Percentiles rank a stretch among this genome's conserved stretches.
Evolutionary conservation across 148 eudicot genomes (phyloP).

Genomic region (Chenopodium suecicum): DNA sequence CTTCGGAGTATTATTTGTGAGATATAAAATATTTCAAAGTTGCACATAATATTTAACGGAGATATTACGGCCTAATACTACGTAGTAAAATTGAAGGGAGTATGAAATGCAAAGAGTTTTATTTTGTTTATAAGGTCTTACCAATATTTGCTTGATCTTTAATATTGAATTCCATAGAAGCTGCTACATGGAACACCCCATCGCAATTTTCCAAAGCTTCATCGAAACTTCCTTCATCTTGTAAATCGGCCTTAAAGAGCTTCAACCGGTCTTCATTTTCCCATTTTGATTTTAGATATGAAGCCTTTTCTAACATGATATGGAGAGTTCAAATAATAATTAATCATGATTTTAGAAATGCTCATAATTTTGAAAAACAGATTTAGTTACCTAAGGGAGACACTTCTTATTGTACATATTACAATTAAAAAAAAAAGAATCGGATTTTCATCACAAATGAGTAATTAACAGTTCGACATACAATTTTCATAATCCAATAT

Average conservation of each 20-base stretch:
- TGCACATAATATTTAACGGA: too few relatives aligned
- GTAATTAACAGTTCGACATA: too few relatives aligned
- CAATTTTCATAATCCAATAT: too few relatives aligned
- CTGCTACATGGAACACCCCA: conserved; percentile 86
- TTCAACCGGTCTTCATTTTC: conserved; percentile 42
- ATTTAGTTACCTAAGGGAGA: too few relatives aligned
- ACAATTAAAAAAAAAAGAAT: too few relatives aligned
- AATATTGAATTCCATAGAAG: conserved; percentile 63
- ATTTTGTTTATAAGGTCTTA: conserved; percentile 19
- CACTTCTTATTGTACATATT: too few relatives aligned
- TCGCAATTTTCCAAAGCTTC: conserved; percentile 65
- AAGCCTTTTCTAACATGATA: conserved; percentile 43
- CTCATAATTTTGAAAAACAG: too few relatives aligned
- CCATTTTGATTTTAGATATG: conserved; percentile 48
- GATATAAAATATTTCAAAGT: too few relatives aligned
- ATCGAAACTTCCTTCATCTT: conserved; percentile 77
- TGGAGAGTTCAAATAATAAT: background rate
- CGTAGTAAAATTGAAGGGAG: background rate
- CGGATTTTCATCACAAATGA: too few relatives aligned
- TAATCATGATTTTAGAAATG: too few relatives aligned
- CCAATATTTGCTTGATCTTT: conserved; percentile 44
- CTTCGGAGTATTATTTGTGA: too few relatives aligned
- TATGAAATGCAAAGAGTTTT: background rate
- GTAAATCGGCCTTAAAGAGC: conserved; percentile 62
- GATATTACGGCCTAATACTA: too few relatives aligned